Percentiles rank a stretch among this genome's conserved stretches.
Evolutionary conservation across 208 protist species (phyloP).

Genomic region (Wallacemonas sp.): DNA sequence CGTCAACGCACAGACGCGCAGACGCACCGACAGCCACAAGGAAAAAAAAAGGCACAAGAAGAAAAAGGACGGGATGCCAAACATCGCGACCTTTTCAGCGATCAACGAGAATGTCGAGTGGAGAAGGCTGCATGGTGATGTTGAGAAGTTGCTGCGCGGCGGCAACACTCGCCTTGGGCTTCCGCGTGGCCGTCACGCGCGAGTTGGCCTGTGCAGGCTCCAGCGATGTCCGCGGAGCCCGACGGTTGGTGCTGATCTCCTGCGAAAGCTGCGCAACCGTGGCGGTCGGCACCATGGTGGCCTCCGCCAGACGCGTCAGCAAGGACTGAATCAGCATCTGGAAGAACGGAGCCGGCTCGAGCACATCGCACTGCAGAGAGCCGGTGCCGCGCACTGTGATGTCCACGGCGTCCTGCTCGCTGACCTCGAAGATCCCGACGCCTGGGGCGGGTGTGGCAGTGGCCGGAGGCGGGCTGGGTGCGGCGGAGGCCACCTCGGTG

Average conservation of each 20-base stretch:
- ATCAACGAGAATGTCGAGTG: conserved; percentile 76
- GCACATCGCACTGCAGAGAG: conserved; percentile 64
- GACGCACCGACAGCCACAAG: background rate
- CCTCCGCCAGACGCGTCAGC: conserved; percentile 57
- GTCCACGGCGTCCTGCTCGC: conserved; percentile 51
- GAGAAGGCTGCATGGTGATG: conserved; percentile 70
- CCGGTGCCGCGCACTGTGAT: conserved; percentile 68
- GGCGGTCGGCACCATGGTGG: conserved; percentile 45
- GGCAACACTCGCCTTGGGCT: conserved; percentile 30
- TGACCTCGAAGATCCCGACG: conserved; percentile 37
- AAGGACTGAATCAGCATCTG: conserved; percentile 66
- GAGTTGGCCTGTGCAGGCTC: background rate
- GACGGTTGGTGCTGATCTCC: conserved; percentile 16
- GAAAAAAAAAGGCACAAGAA: background rate
- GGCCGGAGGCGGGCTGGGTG: background rate
- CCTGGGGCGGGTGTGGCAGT: background rate
- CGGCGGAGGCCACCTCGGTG: background rate
- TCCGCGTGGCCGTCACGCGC: conserved; percentile 12
- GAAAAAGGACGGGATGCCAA: background rate
- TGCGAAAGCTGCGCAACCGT: conserved; percentile 35
- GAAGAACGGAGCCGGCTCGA: conserved; percentile 44
- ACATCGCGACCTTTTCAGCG: no score
- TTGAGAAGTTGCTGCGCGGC: conserved; percentile 74
- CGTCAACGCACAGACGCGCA: background rate
- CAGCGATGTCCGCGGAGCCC: background rate